Evolutionary conservation across 495 filamentous ascomycete species (phyloP).

Genomic region (Aspergillus sparsus): DNA sequence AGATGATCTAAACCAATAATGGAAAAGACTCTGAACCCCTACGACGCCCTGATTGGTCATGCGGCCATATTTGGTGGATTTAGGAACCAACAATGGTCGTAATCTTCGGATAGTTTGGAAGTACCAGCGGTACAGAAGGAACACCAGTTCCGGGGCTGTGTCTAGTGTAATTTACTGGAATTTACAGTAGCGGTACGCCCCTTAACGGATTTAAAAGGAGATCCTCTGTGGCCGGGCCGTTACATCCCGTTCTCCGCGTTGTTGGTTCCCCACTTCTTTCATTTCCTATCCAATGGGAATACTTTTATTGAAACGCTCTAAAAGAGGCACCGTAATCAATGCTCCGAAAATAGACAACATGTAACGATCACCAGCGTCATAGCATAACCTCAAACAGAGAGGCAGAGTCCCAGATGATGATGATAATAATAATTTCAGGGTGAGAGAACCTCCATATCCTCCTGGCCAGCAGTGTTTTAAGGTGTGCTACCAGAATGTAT

Average conservation of each 20-base stretch:
- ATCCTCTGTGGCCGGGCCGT: conserved; percentile 9
- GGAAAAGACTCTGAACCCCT: conserved; percentile 11
- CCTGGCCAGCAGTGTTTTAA: too few species aligned
- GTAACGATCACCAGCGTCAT: not conserved
- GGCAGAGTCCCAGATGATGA: not conserved
- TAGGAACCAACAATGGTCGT: not conserved
- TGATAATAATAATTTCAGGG: too few species aligned
- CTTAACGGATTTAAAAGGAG: not conserved
- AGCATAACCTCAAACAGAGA: not conserved
- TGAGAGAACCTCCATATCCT: too few species aligned
- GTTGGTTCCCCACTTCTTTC: not conserved
- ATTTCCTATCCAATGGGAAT: not conserved
- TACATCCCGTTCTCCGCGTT: conserved; percentile 7
- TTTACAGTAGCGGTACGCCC: not conserved
- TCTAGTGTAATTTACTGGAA: conserved; percentile 10
- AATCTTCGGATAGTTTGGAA: conserved; percentile 11
- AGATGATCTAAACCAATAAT: conserved; percentile 29
- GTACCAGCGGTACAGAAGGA: not conserved
- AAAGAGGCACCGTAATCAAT: not conserved
- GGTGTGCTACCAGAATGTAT: too few species aligned
- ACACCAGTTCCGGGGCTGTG: conserved; percentile 10
- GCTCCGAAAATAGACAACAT: conserved; percentile 11
- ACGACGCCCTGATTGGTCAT: conserved; percentile 26
- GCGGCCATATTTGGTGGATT: not conserved
- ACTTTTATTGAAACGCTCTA: not conserved